phyloP scores from a whole-genome alignment of 768 basidiomycete species.

The Calocera viscosa region DNA sequence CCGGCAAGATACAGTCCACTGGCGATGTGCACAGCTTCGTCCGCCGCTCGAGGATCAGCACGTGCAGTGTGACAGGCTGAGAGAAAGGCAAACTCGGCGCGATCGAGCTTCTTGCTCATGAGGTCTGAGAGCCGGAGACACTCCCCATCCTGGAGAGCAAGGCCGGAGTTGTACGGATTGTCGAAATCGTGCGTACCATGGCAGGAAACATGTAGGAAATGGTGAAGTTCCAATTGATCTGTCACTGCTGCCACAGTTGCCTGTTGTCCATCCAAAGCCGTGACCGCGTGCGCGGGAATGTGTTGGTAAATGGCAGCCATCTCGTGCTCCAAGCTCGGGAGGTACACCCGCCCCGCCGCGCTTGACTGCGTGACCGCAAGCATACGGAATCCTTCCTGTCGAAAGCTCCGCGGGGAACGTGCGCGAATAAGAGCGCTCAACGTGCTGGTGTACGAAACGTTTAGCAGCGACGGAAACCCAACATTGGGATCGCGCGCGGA shows the following conservation, averaged over 20 bases:
- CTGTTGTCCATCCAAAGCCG: neutral
- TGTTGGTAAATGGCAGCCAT: neutral
- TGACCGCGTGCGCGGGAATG: neutral
- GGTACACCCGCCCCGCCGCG: neutral
- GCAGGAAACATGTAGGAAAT: neutral
- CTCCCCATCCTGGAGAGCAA: neutral
- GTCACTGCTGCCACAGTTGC: neutral
- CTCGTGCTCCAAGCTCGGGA: neutral
- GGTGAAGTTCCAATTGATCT: neutral
- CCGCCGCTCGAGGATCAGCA: neutral
- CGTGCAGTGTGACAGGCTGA: slow-evolving; percentile 2
- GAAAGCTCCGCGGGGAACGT: neutral
- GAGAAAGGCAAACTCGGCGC: slow-evolving; percentile 1
- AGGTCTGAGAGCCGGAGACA: neutral
- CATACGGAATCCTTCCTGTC: neutral
- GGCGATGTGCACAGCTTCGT: neutral
- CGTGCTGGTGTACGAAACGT: neutral
- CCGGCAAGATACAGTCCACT: neutral
- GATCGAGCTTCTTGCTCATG: neutral
- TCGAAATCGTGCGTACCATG: neutral
- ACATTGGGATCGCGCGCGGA: neutral
- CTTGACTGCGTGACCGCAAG: neutral
- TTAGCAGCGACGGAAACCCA: neutral
- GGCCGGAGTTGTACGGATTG: neutral
- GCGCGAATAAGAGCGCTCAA: neutral